These are phyloP conservation scores for Rhizoclosmatium globosum DNA, from an alignment of 192 early-diverging fungal species.

Conservation along the genomic window DNA sequence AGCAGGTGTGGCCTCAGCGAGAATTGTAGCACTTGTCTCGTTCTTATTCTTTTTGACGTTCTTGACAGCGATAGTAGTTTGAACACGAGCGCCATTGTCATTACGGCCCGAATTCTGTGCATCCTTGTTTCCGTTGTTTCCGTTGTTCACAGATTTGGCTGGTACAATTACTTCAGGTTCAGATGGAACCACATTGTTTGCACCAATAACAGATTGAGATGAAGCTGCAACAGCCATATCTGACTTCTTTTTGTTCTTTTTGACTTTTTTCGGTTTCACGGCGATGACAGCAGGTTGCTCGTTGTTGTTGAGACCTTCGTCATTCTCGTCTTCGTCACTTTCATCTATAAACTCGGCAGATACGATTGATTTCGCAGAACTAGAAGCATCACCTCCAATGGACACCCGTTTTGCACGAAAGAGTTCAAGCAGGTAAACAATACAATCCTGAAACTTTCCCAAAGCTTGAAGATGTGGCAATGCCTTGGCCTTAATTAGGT, in stretches of 20 bases:
- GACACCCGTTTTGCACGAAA: background rate
- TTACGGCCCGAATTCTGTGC: background rate
- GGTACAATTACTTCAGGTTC: no score
- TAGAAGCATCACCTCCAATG: background rate
- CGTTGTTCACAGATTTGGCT: no score
- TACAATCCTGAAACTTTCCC: background rate
- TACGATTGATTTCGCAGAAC: background rate
- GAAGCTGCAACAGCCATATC: no score
- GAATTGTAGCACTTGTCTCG: background rate
- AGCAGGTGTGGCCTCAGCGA: background rate
- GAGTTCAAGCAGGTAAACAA: no score
- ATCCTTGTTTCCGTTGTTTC: background rate
- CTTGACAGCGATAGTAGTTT: background rate
- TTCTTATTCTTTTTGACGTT: background rate
- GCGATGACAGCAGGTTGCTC: background rate
- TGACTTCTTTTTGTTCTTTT: background rate
- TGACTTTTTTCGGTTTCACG: background rate
- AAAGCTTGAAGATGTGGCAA: background rate
- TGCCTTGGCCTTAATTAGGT: background rate
- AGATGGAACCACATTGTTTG: no score
- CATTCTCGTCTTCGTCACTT: background rate
- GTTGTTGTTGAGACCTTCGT: background rate
- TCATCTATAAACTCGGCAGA: background rate
- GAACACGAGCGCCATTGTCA: no score
- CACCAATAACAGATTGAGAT: no score